Evolutionary conservation across 73 alveolate genomes (phyloP).

Genomic region (Tetrahymena thermophila): DNA sequence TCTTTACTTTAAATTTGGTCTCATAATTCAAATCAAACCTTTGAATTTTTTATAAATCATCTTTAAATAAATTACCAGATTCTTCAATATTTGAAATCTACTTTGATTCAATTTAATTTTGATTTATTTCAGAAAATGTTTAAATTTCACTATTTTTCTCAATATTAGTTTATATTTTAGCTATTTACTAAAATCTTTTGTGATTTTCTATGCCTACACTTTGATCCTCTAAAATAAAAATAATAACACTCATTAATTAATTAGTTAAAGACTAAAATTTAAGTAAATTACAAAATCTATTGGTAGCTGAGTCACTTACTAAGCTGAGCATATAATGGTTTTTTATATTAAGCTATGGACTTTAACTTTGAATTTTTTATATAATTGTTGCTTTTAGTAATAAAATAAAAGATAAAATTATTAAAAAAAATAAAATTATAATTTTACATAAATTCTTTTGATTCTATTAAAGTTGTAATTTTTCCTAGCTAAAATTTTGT

Average conservation of each 20-base stretch:
- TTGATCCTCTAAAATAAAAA: too few species aligned
- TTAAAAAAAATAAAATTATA: too few species aligned
- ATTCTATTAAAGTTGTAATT: not conserved
- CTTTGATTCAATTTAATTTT: not conserved
- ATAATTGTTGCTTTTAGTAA: too few species aligned
- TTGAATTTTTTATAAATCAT: not conserved
- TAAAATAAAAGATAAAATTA: too few species aligned
- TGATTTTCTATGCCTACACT: not conserved
- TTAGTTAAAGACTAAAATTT: too few species aligned
- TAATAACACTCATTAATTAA: too few species aligned
- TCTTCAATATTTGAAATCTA: not conserved
- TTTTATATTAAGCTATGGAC: not conserved
- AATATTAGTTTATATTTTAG: too few species aligned
- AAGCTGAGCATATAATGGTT: not conserved
- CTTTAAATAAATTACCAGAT: not conserved
- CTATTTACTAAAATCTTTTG: too few species aligned
- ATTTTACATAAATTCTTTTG: not conserved
- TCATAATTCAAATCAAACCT: not conserved
- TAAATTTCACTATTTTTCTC: too few species aligned
- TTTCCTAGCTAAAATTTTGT: not conserved
- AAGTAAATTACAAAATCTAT: too few species aligned
- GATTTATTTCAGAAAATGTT: not conserved
- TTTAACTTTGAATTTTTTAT: not conserved
- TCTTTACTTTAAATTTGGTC: not conserved
- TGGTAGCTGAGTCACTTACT: not conserved